Base-by-base conservation (phyloP, 805 yeast species). In the Lipomyces japonicus region DNA sequence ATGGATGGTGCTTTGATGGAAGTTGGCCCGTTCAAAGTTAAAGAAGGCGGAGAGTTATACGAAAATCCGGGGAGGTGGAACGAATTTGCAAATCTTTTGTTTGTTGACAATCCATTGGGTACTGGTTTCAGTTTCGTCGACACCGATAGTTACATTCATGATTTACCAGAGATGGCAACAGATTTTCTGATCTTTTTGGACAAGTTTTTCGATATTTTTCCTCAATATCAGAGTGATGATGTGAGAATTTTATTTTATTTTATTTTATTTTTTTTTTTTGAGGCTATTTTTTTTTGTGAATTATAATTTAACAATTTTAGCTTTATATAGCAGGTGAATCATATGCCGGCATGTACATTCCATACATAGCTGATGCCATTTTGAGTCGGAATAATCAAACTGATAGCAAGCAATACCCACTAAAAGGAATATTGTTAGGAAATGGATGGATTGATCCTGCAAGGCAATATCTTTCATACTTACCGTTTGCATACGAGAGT, bases 1-100 rank as follows among this genome's bases (percentile, higher is more conserved):
- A 81, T 91, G 93, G 98, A 93, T 68, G 98, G 98, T 14, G 96
- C 95, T 0, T 65, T 93, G 57, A 79, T 90, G 79, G 98, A 93
- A 66, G 70, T 82, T 2, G 98, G 98, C 0, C 97, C 98, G 0
- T 77, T 88, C 39, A 73, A 96, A 46, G 75, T 88, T 18, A 69
- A 71, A 57, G 58, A 64, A 0, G 63, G 75, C 6, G 74, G 71
- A 2, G 65, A 73, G 44, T 75, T 87, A 6, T 67, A 64, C 12
- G 67, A 72, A 46, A 87, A 87, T 66, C 63, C 72, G 1, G 96
- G 95, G 0, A 77, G 93, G 1, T 93, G 98, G 97, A 80, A 82
- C 65, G 78, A 83, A 50, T 72, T 76, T 35, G 86, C 86, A 6
- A 89, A 91, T 63, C 60, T 93, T 44, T 75, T 93, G 1, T 93